These are phyloP conservation scores for Penicillium sp. DNA, from an alignment of 2,329 filamentous ascomycete genomes.

Conservation along the genomic window DNA sequence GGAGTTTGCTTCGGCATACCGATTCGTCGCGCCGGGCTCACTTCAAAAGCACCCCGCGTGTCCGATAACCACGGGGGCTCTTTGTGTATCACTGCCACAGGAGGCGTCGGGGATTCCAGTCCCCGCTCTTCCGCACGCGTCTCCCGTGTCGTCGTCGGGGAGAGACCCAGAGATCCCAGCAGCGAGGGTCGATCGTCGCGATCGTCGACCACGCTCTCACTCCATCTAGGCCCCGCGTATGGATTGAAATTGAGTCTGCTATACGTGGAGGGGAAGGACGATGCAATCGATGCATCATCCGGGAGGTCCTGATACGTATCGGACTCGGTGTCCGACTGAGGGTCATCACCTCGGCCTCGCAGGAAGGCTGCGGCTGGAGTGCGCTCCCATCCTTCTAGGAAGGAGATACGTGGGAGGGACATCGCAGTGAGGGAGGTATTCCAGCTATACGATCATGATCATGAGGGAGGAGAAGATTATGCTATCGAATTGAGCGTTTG, in stretches of 20 bases:
- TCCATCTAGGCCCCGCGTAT: constrained; percentile 43
- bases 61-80: constrained; percentile 22
- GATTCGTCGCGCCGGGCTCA: constrained; percentile 55
- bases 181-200: constrained; percentile 32
- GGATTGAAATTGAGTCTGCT: constrained; percentile 48
- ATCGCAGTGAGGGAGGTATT: constrained; percentile 29
- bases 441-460: background rate
- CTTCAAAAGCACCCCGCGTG: constrained; percentile 54
- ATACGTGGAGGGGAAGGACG: constrained; percentile 40
- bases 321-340: constrained; percentile 24
- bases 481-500: background rate
- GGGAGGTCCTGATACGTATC: constrained; percentile 36
- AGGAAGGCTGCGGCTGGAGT: constrained; percentile 33
- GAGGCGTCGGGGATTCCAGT: constrained; percentile 6
- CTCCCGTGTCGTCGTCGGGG: constrained; percentile 26
- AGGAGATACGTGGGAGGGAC: constrained; percentile 47
- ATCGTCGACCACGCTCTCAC: constrained; percentile 32
- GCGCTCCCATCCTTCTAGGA: constrained; percentile 48
- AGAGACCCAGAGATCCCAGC: constrained; percentile 16
- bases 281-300: constrained; percentile 30
- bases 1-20: constrained; percentile 39
- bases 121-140: constrained; percentile 20
- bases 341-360: constrained; percentile 26
- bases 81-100: constrained; percentile 17
- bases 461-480: background rate